Base-by-base conservation (phyloP, 345 rosid genomes). In the Ceriops decandra region DNA sequence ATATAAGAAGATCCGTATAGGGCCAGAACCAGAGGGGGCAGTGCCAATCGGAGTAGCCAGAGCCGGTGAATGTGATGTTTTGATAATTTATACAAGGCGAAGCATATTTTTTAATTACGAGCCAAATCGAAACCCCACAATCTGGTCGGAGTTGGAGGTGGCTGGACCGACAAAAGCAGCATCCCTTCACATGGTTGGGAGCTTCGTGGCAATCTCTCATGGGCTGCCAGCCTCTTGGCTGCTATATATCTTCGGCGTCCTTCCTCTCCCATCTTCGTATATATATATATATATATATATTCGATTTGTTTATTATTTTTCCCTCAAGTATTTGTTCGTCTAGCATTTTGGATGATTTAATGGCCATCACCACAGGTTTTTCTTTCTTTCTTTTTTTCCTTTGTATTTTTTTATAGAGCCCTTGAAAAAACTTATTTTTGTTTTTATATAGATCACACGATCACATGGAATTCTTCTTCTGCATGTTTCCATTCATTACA, bases 141-240 rank as follows among this genome's bases (percentile, higher is more conserved):
- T 31, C 33, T 77, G 81, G 85, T 82, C 84, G 87, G 78, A 81
- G 79, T 13, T 77, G 82, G 77, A 66, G 79, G 82, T 73, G 4
- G 81, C 70, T 82, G 81, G 58, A 27, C 85, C 81, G 84, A 82
- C 87, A 82, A 77, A 77, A 82, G 77, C 81, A 77, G 79, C 72
- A 54, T 2, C 57, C 6, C 21, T 68, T 66, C 86, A 83, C 82
- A 80, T 82, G 82, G 72, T 27, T 57, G 36, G 31, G 49, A 16
- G 66, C 47, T 56, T 54, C 60, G 64, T 30, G 10, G 26, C 46
- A 33, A 8, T 8, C 36, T 35, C 33, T 21, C 59, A 11, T 24
- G 59, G 31, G 59, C 31, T 56, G 31, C 59, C 59, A 24, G 59
- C 31, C 10, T 24, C 59, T 26, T 33, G 36, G 36, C 36, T 7